Conservation (phyloP, 176 grass and related monocot species). For the Rhynchospora tenuis region DNA sequence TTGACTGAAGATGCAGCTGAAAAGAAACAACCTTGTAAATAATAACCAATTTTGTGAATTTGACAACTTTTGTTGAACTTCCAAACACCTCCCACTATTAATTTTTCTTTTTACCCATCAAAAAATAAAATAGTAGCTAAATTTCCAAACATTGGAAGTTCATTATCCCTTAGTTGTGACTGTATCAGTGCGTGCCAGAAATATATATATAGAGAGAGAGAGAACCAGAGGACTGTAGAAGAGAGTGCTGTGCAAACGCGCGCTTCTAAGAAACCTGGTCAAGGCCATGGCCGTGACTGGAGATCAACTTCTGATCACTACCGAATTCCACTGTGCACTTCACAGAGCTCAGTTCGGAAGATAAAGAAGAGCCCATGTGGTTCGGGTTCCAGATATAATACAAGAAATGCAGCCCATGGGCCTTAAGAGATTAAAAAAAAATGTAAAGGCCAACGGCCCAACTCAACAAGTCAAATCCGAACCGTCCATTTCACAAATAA, state of each 20-base stretch:
- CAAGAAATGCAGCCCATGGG: neutral
- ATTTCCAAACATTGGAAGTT: neutral
- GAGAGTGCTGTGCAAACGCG: neutral
- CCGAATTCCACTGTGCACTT: neutral
- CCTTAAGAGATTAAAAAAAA: neutral
- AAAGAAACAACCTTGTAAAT: neutral
- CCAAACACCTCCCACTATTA: neutral
- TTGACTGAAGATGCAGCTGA: neutral
- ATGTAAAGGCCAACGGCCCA: neutral
- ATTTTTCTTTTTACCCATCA: neutral
- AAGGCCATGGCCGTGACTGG: neutral
- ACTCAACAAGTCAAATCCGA: neutral
- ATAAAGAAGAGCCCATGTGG: neutral
- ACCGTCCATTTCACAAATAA: constrained; percentile 10
- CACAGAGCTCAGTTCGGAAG: neutral
- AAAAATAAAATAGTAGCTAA: neutral
- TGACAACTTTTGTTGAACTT: neutral
- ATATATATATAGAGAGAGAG: constrained; percentile 16
- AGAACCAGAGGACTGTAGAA: neutral
- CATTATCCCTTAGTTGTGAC: neutral
- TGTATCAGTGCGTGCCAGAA: neutral
- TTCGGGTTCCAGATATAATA: neutral
- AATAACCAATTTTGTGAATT: neutral
- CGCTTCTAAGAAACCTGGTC: constrained; percentile 14
- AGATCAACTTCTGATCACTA: neutral